Evolutionary conservation across 768 basidiomycete genomes (phyloP).

Genomic region (Hericium coralloides): DNA sequence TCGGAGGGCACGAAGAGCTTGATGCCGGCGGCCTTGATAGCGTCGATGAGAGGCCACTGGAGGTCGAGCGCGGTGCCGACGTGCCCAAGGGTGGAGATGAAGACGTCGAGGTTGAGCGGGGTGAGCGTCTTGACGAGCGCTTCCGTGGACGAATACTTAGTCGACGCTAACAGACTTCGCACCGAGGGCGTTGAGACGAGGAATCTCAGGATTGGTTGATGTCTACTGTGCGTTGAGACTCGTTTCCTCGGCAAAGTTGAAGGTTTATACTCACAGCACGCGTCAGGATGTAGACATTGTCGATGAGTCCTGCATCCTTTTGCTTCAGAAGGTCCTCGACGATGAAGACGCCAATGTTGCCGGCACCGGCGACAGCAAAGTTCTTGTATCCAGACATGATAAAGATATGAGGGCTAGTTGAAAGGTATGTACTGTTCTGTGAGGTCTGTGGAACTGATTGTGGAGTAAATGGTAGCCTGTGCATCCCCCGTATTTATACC

Average conservation of each 20-base stretch:
- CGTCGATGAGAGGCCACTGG: conserved; percentile 14
- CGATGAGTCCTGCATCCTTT: conserved; percentile 2
- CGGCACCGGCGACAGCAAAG: conserved; percentile 8
- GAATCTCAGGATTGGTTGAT: neutral
- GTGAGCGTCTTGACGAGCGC: conserved; percentile 6
- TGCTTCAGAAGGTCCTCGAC: conserved; percentile 8
- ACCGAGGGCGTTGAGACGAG: neutral
- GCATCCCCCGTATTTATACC: too few species aligned
- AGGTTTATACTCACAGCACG: conserved; percentile 1
- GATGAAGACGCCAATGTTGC: conserved; percentile 7
- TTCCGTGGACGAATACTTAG: conserved; percentile 3
- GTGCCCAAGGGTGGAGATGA: conserved; percentile 7
- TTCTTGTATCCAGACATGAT: conserved; percentile 8
- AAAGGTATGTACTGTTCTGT: too few species aligned
- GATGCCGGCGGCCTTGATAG: conserved; percentile 19
- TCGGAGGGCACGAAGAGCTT: conserved; percentile 24
- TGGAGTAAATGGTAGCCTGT: too few species aligned
- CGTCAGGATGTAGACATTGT: conserved; percentile 7
- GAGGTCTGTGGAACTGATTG: too few species aligned
- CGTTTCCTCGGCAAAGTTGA: neutral
- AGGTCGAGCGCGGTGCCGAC: neutral
- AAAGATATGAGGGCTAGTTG: neutral
- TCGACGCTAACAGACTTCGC: conserved; percentile 7
- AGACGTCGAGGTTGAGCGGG: conserved; percentile 3
- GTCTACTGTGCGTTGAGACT: neutral